Conservation (phyloP, 768 basidiomycete genomes). For the Pleurotus giganteus region DNA sequence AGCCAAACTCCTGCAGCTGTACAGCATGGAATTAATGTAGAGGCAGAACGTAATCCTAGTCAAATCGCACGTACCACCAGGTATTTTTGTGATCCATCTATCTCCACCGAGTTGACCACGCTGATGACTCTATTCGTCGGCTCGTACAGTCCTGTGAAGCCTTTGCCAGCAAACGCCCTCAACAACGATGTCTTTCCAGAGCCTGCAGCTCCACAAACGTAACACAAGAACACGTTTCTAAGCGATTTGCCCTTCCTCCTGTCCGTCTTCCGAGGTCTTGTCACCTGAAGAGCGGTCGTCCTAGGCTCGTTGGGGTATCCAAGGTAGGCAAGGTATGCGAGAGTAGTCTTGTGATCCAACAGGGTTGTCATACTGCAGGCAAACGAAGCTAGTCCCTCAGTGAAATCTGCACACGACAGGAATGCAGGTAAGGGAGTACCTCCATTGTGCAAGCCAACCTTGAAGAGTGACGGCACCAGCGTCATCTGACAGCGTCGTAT, state of each 20-base stretch:
- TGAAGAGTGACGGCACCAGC: constrained; percentile 91
- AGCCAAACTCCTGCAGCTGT: constrained; percentile 96
- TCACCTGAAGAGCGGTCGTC: constrained; percentile 84
- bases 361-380: constrained; percentile 88
- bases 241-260: constrained; percentile 85
- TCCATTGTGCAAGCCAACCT: constrained; percentile 99
- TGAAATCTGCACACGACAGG: constrained; percentile 1
- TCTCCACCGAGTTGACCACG: constrained; percentile 94
- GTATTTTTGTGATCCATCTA: constrained; percentile 93
- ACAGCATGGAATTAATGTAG: background rate
- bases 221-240: constrained; percentile 90
- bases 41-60: background rate
- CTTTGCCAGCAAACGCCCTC: constrained; percentile 82
- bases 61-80: constrained; percentile 71
- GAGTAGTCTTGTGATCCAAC: constrained; percentile 86
- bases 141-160: constrained; percentile 71
- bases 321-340: constrained; percentile 94
- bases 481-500: constrained; percentile 85
- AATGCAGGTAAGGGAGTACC: constrained; percentile 40
- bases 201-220: constrained; percentile 93
- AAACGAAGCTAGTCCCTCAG: background rate
- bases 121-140: constrained; percentile 89
- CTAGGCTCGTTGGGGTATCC: constrained; percentile 80
- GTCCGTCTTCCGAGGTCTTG: constrained; percentile 80
- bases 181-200: constrained; percentile 92